Evolutionary conservation across 2,329 filamentous ascomycete genomes (phyloP).

Genomic region (Cryphonectria radicalis): DNA sequence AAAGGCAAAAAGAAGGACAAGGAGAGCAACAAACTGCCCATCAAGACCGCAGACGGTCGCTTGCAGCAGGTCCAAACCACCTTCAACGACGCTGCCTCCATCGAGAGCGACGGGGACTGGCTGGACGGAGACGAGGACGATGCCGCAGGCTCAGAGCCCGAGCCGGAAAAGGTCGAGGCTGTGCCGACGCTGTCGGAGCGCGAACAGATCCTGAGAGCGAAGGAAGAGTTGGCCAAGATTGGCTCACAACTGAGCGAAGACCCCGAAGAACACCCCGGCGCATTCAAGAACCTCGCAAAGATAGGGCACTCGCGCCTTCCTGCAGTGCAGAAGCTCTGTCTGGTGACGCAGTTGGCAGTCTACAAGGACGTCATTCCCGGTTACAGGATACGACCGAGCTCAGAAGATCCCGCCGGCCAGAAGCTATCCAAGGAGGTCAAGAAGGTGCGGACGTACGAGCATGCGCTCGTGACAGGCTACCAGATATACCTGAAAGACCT

Average conservation of each 20-base stretch:
- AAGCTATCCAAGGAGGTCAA: conserved; percentile 93
- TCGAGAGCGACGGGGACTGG: conserved; percentile 65
- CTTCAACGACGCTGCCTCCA: conserved; percentile 60
- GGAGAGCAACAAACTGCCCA: conserved; percentile 77
- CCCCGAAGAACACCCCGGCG: conserved; percentile 84
- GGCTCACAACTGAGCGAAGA: conserved; percentile 85
- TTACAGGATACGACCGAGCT: conserved; percentile 85
- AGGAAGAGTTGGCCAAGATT: conserved; percentile 88
- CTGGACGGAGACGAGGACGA: conserved; percentile 64
- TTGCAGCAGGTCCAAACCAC: conserved; percentile 55
- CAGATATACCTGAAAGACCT: conserved; percentile 82
- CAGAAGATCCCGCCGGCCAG: conserved; percentile 73
- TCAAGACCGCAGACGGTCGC: conserved; percentile 80
- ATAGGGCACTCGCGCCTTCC: conserved; percentile 71
- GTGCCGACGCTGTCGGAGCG: conserved; percentile 71
- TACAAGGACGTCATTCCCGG: conserved; percentile 97
- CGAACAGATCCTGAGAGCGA: conserved; percentile 82
- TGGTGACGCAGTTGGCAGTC: conserved; percentile 85
- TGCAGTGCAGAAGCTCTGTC: conserved; percentile 81
- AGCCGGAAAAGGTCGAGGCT: conserved; percentile 47
- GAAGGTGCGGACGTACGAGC: conserved; percentile 81
- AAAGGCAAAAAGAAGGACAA: conserved; percentile 75
- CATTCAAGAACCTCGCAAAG: conserved; percentile 77
- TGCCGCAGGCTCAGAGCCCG: conserved; percentile 48
- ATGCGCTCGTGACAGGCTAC: conserved; percentile 83